A percentile compares a stretch with the other conserved stretches of the same genome.
Evolutionary conservation across 2,329 filamentous ascomycete species (phyloP).

Genomic region (Arthroderma uncinatum): DNA sequence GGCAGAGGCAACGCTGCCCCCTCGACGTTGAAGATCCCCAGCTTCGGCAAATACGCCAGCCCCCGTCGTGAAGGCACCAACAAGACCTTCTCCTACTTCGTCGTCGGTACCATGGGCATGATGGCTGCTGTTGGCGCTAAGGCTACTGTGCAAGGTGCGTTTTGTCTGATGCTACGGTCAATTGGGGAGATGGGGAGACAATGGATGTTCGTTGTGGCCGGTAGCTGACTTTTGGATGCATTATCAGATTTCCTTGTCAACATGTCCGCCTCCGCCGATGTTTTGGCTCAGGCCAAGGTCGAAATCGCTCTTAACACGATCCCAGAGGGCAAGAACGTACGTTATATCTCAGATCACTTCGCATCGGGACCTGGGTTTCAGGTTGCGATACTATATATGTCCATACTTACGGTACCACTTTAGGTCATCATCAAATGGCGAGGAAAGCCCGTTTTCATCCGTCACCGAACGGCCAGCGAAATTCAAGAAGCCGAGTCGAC

Average conservation of each 20-base stretch:
- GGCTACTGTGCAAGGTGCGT: constrained; percentile 91
- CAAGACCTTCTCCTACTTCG: constrained; percentile 93
- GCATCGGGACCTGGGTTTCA: too few species aligned
- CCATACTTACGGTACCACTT: constrained; percentile 10
- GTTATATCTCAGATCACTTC: constrained; percentile 27
- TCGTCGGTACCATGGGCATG: constrained; percentile 91
- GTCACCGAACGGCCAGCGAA: constrained; percentile 86
- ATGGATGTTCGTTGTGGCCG: neutral
- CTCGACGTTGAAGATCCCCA: constrained; percentile 62
- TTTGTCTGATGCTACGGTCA: constrained; percentile 5
- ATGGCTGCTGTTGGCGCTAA: constrained; percentile 89
- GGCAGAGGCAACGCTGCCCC: constrained; percentile 35
- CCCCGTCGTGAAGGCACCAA: constrained; percentile 58
- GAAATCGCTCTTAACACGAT: constrained; percentile 88
- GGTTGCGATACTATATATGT: neutral
- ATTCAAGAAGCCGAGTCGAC: constrained; percentile 90
- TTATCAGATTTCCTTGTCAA: constrained; percentile 91
- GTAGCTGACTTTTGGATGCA: constrained; percentile 18
- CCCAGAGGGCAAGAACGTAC: constrained; percentile 97
- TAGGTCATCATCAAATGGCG: constrained; percentile 99
- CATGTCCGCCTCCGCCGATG: constrained; percentile 98
- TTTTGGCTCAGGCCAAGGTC: constrained; percentile 98
- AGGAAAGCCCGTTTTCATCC: constrained; percentile 99
- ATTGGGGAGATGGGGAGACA: neutral
- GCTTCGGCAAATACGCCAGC: constrained; percentile 79